These are phyloP conservation scores for Podaxis mareebaensis DNA, from an alignment of 768 basidiomycete species.

Conservation along the genomic window DNA sequence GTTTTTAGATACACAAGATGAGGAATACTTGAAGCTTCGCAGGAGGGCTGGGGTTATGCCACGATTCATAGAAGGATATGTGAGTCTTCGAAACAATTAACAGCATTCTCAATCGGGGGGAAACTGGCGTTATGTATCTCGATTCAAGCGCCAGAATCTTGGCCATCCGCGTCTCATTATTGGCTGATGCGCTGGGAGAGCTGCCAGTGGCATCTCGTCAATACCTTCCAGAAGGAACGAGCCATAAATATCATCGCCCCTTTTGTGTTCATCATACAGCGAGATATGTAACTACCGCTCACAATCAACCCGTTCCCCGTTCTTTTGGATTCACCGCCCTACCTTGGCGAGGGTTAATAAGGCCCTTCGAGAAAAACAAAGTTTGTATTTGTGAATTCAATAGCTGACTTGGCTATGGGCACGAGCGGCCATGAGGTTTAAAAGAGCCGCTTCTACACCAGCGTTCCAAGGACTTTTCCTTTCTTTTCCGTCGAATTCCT, in stretches of 20 bases:
- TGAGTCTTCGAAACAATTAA: constrained; percentile 14
- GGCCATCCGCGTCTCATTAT: background rate
- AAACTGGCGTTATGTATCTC: constrained; percentile 10
- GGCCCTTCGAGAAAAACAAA: background rate
- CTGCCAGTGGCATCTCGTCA: constrained; percentile 1
- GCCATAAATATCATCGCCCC: constrained; percentile 13
- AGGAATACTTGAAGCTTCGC: background rate
- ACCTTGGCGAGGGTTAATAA: background rate
- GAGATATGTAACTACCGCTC: background rate
- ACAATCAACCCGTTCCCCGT: background rate
- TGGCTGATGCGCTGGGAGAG: constrained; percentile 13
- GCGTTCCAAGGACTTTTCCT: constrained; percentile 12
- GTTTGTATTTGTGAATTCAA: background rate
- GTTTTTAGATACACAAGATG: background rate
- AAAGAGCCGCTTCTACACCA: constrained; percentile 10
- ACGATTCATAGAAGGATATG: constrained; percentile 4
- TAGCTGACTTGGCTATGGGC: background rate
- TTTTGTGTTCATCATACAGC: background rate
- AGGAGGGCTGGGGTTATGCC: background rate
- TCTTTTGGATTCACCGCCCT: background rate
- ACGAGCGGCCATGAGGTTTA: constrained; percentile 6
- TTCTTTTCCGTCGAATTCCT: constrained; percentile 16
- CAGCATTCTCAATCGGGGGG: constrained; percentile 2
- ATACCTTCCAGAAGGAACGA: constrained; percentile 1
- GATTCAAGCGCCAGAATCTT: constrained; percentile 6